Base-by-base conservation (phyloP, 2,329 filamentous ascomycete genomes). In the Emergomyces orientalis region DNA sequence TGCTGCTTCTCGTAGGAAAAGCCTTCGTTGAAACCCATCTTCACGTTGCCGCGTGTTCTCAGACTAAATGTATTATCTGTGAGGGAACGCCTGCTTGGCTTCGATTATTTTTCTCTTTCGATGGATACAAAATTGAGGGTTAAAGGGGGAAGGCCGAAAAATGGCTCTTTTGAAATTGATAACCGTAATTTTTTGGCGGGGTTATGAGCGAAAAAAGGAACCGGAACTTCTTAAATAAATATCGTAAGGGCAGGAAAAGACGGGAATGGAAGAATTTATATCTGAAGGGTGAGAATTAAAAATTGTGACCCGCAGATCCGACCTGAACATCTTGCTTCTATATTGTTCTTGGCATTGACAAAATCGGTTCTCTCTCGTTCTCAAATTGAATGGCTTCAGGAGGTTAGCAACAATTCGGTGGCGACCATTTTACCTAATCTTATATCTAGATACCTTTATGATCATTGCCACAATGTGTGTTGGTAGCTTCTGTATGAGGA, bases 21-120 rank as follows among this genome's bases (percentile, higher is more conserved):
- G 2, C 14, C 32, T 60, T 52, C 59, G 30, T 60, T 39, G 43
- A 60, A 60, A 19, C 59, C 45, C 59, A 60, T 60, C 14, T 27
- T 60, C 34, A 39, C 11, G 13, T 45, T 25, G n/a, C n/a, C n/a
- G 25, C 11, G 8, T 34, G 54, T 39, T 25, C n/a, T 9, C 32
- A 56, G n/a, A 6, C 6, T n/a, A 37, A 14, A 45, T 47, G 7
- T 49, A 45, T 13, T 14, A 32, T 49, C 25, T 37, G 39, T 27
- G 30, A 59, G 17, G 14, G 37, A 59, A 27, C 13, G 22, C 22
- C 2, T 13, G 11, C 1, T 27, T 19, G 41, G 14, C 19, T 19
- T 14, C 17, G 13, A 3, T 17, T 19, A 4, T 7, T 19, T 22
- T 47, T 47, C n/a, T 47, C n/a, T 22, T n/a, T 47, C 43, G 3